phyloP scores from a whole-genome alignment of 352 stramenopile species.

The Elongisporangium anandrum region DNA sequence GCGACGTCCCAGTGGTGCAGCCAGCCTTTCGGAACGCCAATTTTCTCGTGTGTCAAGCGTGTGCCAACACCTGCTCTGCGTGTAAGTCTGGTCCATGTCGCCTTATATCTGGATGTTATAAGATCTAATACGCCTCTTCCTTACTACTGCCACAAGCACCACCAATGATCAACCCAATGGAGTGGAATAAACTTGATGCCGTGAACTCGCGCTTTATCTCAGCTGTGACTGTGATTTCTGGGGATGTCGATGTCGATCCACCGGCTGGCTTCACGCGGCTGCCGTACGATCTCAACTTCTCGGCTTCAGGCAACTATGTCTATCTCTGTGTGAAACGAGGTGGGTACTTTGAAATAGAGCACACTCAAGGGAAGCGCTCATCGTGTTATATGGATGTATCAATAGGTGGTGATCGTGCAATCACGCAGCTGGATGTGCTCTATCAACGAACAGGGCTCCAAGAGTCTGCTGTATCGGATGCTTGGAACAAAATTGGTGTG shows the following conservation, averaged over 20 bases:
- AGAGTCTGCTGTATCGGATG: constrained; percentile 2
- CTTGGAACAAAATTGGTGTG: constrained; percentile 5
- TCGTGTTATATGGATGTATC: background rate
- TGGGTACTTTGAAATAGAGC: constrained; percentile 1
- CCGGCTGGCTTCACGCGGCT: constrained; percentile 56
- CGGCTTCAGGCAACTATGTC: constrained; percentile 54
- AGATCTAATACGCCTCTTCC: background rate
- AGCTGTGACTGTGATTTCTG: constrained; percentile 50
- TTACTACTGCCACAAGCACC: too few relatives aligned
- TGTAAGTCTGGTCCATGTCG: constrained; percentile 19
- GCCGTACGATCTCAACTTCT: constrained; percentile 54
- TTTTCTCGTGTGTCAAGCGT: constrained; percentile 52
- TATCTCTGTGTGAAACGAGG: constrained; percentile 71
- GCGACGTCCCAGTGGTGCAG: constrained; percentile 42
- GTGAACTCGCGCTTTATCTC: constrained; percentile 55
- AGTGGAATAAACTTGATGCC: constrained; percentile 30
- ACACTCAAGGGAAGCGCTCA: background rate
- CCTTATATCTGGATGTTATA: too few relatives aligned
- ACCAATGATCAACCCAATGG: constrained; percentile 31
- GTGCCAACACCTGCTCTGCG: constrained; percentile 58
- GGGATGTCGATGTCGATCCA: constrained; percentile 40
- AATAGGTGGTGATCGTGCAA: constrained; percentile 11
- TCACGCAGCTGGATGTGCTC: constrained; percentile 34
- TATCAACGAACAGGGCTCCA: background rate
- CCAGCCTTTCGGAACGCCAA: constrained; percentile 31